phyloP scores from a whole-genome alignment of 1,139 yeast genomes.

The Candida albicans region DNA sequence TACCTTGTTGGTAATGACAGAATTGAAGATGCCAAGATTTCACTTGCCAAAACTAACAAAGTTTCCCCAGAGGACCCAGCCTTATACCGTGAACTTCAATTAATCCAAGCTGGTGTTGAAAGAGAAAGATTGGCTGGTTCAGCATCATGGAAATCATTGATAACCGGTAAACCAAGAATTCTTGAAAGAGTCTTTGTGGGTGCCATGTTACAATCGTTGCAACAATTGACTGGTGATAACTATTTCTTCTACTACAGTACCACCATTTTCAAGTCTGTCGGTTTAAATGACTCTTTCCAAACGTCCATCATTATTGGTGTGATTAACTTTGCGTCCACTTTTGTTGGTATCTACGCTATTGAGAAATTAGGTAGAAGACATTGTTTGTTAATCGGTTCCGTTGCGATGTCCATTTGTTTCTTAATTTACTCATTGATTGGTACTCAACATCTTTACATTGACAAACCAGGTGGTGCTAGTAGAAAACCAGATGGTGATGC shows the following conservation, averaged over 20 bases:
- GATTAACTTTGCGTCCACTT: slow-evolving; percentile 76
- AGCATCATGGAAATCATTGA: slow-evolving; percentile 67
- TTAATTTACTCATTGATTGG: slow-evolving; percentile 63
- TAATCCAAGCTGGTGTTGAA: slow-evolving; percentile 62
- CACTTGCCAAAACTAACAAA: slow-evolving; percentile 64
- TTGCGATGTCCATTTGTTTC: slow-evolving; percentile 55
- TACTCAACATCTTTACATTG: slow-evolving; percentile 57
- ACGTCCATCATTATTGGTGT: slow-evolving; percentile 77
- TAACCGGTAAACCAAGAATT: slow-evolving; percentile 67
- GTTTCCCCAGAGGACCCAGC: slow-evolving; percentile 60
- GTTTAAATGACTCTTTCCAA: slow-evolving; percentile 74
- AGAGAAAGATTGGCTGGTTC: slow-evolving; percentile 61
- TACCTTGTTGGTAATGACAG: slow-evolving; percentile 37
- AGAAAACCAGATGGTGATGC: slow-evolving; percentile 61
- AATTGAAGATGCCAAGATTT: slow-evolving; percentile 45
- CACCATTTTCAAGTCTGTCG: slow-evolving; percentile 73
- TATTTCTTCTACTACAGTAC: slow-evolving; percentile 84
- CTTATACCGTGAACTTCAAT: slow-evolving; percentile 57
- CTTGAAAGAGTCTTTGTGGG: slow-evolving; percentile 67
- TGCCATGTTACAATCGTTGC: slow-evolving; percentile 63
- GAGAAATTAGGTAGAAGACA: slow-evolving; percentile 72
- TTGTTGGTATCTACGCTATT: slow-evolving; percentile 63
- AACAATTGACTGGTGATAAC: slow-evolving; percentile 79
- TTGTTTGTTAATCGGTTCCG: slow-evolving; percentile 53
- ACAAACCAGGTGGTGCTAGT: slow-evolving; percentile 42